Base-by-base conservation (phyloP, 257 asterid species). In the Solanum gandarillasii region DNA sequence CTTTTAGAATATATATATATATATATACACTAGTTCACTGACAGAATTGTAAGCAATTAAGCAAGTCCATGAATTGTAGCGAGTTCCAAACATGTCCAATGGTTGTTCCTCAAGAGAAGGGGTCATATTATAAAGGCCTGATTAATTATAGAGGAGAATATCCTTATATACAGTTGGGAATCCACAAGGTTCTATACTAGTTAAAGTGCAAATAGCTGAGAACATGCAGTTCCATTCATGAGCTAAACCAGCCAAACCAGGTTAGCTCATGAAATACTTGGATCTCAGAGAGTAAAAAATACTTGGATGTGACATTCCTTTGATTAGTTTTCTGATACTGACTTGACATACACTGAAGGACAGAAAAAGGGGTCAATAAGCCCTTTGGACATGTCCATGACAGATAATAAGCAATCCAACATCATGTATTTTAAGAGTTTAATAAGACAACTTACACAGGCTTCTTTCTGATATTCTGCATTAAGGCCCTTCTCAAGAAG, bases 401-500 rank as follows among this genome's bases (percentile, higher is more conserved):
- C 58, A 36, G 83, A 75, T 75, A 18, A 75, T 48, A 38, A 36
- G 83, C 58, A 38, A 75, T 75, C 83, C 55, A 75, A 75, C 83
- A 74, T 74, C 83, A 36, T 21, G 55, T 38, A 73, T 75, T 75
- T 75, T 38, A 38, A 23, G 83, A 36, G 83, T 38, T 36, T 6
- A 23, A n/a, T 43, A 38, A 75, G 85, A 87, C 87, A 91, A 94
- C 99, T 95, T 90, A 96, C 99, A 88, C 76, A 94, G 87, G 60
- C 83, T 68, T 87, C 91, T 89, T 94, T 94, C 89, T 94, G 96
- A 87, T 93, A 91, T 88, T 97, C 99, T 16, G 94, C 94, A 41
- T 89, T 90, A 68, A 97, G 98, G 18, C 94, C 98, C 92, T 95
- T 97, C 88, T 97, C 99, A 70, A 97, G 87, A 89, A 97, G 96